Base-by-base conservation (phyloP, 768 basidiomycete species). In the Russula foetens region DNA sequence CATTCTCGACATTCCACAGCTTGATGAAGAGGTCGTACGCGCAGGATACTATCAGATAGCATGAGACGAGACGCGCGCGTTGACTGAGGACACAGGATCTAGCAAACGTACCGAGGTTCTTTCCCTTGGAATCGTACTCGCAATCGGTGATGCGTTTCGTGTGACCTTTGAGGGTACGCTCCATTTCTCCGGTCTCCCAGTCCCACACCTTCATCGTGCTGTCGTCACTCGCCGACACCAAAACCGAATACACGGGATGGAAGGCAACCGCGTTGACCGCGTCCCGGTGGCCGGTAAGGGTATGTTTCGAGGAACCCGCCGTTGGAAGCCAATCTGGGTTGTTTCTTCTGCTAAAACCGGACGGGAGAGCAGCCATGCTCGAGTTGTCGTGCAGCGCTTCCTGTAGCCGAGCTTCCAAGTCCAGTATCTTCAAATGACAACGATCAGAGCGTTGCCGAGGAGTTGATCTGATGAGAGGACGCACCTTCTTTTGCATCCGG, bases 151-250 rank as follows among this genome's bases (percentile, higher is more conserved):
- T 81, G 17, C 75, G 75, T 66, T 79, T 79, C 23, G 83, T 84
- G 70, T 84, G 83, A 5, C 82, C 81, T 66, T 83, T 83, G 28
- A 83, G 68, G 41, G 83, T 84, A 62, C 80, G 67, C 69, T 84
- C 82, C 62, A 82, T 77, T 56, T 83, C 82, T 41, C 83, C 83
- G 15, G 77, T 77, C 69, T 83, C 82, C 81, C 81, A 84, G 64
- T 84, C 83, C 81, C 82, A 84, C 6, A 83, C 74, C 71, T 83
- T 83, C 53, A 84, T 71, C 23, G 74, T 82, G 45, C 77, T 69
- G 66, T 84, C 83, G 49, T 81, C 82, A 61, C 78, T 80, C 19
- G 80, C 80, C n/a, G 75, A 77, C 1, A 77, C 83, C 24, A 84
- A 51, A 2, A 75, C 70, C 39, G 74, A 79, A 73, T 78, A 83